phyloP scores from a whole-genome alignment of 148 eudicot genomes.

The Amaranthus hypochondriacus region DNA sequence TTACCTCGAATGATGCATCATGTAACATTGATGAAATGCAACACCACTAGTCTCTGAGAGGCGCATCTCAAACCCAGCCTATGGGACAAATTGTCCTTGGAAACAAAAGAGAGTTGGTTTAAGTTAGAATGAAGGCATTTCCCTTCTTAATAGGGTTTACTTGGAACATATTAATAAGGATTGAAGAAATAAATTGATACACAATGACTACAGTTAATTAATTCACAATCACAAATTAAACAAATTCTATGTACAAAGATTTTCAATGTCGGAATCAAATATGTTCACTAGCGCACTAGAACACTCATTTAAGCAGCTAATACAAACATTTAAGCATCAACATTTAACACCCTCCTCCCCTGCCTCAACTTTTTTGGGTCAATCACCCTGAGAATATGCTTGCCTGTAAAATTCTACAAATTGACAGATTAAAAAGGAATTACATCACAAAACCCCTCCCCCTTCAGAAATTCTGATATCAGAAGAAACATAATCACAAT shows the following conservation, averaged over 20 bases:
- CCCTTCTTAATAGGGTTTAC: too few relatives aligned
- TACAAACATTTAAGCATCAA: slow-evolving; percentile 12
- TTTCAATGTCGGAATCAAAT: slow-evolving; percentile 6
- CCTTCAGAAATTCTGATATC: background rate
- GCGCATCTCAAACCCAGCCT: too few relatives aligned
- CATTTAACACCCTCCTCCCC: background rate
- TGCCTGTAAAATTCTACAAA: slow-evolving; percentile 24
- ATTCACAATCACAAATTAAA: slow-evolving; percentile 23
- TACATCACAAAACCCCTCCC: slow-evolving; percentile 18
- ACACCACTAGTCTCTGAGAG: too few relatives aligned
- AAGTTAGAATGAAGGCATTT: too few relatives aligned
- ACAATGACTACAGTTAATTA: background rate
- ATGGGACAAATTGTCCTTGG: too few relatives aligned
- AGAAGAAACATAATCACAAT: background rate
- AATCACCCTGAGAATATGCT: slow-evolving; percentile 17
- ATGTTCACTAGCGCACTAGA: background rate
- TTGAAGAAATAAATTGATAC: background rate
- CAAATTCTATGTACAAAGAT: slow-evolving; percentile 24
- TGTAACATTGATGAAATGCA: too few relatives aligned
- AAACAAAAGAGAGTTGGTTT: too few relatives aligned
- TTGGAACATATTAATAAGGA: background rate
- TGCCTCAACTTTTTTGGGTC: slow-evolving; percentile 18
- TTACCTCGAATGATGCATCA: too few relatives aligned
- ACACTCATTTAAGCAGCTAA: slow-evolving; percentile 3
- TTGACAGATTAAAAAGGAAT: slow-evolving; percentile 14